Conservation (phyloP, 2,329 filamentous ascomycete species). For the Neofusicoccum parvum region DNA sequence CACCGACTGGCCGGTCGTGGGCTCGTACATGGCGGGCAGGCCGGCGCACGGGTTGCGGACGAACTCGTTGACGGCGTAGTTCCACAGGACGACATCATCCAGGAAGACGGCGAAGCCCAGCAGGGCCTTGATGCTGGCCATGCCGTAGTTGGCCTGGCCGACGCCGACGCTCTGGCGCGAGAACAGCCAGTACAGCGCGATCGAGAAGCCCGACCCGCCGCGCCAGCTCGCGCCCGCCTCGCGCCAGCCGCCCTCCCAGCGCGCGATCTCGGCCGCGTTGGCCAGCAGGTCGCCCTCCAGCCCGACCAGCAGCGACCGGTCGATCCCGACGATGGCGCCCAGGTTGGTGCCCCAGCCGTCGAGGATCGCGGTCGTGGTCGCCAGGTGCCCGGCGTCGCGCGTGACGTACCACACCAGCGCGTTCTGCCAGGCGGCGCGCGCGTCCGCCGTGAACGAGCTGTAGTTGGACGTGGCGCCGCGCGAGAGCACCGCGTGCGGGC, state of each 20-base stretch:
- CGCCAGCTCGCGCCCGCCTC: slow-evolving; percentile 38
- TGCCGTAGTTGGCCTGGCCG: slow-evolving; percentile 49
- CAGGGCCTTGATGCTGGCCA: slow-evolving; percentile 44
- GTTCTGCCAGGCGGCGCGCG: slow-evolving; percentile 45
- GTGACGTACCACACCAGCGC: slow-evolving; percentile 50
- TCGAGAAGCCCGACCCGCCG: slow-evolving; percentile 43
- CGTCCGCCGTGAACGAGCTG: slow-evolving; percentile 40
- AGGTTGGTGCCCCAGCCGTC: slow-evolving; percentile 41
- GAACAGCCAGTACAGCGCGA: slow-evolving; percentile 47
- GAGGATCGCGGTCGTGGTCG: slow-evolving; percentile 38
- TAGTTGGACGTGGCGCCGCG: slow-evolving; percentile 42
- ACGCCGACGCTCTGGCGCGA: slow-evolving; percentile 41
- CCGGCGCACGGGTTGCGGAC: slow-evolving; percentile 43
- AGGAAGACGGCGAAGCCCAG: slow-evolving; percentile 46
- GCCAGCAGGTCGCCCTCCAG: slow-evolving; percentile 45
- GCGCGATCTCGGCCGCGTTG: slow-evolving; percentile 50
- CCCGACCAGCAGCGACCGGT: slow-evolving; percentile 41
- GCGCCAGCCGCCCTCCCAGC: slow-evolving; percentile 46
- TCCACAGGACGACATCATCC: slow-evolving; percentile 45
- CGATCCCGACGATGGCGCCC: slow-evolving; percentile 37
- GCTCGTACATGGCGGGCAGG: slow-evolving; percentile 31
- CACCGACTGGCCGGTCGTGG: slow-evolving; percentile 38
- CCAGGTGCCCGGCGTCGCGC: slow-evolving; percentile 38
- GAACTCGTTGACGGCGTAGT: slow-evolving; percentile 44
- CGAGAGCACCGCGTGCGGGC: slow-evolving; percentile 35